A percentile compares a stretch with the other conserved stretches of the same genome.
These are phyloP conservation scores for Clonostachys rhizophaga DNA, from an alignment of 2,329 filamentous ascomycete genomes.

Conservation along the genomic window DNA sequence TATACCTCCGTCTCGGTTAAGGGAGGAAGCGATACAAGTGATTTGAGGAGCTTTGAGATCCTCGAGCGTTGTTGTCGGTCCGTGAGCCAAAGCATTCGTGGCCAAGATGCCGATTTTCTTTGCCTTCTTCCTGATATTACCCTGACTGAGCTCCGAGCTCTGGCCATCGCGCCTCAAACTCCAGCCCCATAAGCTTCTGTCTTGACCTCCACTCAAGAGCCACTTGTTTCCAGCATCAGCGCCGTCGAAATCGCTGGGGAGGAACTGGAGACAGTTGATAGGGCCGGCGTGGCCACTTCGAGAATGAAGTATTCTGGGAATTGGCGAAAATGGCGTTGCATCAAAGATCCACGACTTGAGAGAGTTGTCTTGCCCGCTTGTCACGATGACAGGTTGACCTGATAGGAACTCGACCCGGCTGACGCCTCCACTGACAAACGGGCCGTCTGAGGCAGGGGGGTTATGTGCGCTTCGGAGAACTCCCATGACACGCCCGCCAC, in stretches of 20 bases:
- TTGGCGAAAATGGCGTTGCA: constrained; percentile 80
- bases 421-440: constrained; percentile 66
- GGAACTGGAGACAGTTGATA: constrained; percentile 76
- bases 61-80: constrained; percentile 61
- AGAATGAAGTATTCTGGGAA: constrained; percentile 79
- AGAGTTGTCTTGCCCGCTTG: constrained; percentile 88
- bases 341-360: constrained; percentile 97
- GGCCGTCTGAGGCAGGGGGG: constrained; percentile 54
- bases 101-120: constrained; percentile 78
- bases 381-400: constrained; percentile 85
- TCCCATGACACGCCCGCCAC: constrained; percentile 80
- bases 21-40: constrained; percentile 82
- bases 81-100: constrained; percentile 48
- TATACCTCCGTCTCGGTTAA: constrained; percentile 94
- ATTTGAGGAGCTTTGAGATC: constrained; percentile 87
- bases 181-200: constrained; percentile 94
- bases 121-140: constrained; percentile 79
- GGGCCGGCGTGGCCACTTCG: constrained; percentile 86
- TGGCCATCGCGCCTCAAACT: constrained; percentile 92
- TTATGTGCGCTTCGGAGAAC: constrained; percentile 86
- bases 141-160: constrained; percentile 89
- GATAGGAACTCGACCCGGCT: constrained; percentile 85
- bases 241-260: constrained; percentile 85
- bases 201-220: constrained; percentile 84
- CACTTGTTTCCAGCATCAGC: constrained; percentile 88